Evolutionary conservation across 2,329 filamentous ascomycete genomes (phyloP).

Genomic region (Monilinia laxa): DNA sequence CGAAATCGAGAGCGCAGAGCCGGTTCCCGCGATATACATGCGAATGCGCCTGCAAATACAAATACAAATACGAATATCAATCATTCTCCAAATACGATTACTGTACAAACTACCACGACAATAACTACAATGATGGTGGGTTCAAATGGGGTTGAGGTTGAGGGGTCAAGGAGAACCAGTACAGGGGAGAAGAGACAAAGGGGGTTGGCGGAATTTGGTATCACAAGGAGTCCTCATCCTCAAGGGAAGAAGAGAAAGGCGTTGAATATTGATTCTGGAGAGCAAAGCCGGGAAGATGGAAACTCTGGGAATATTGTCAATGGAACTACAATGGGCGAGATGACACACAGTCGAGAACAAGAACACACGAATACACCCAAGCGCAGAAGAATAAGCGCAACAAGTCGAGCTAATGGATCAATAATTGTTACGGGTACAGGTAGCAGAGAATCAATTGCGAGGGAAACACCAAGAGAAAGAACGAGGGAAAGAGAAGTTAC

Average conservation of each 20-base stretch:
- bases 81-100: not conserved
- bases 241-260: not conserved
- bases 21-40: not conserved
- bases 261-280: not conserved
- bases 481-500: conserved; percentile 7
- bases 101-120: not conserved
- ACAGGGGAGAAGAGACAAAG: conserved; percentile 6
- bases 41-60: no score
- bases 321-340: not conserved
- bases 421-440: not conserved
- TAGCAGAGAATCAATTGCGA: not conserved
- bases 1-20: not conserved
- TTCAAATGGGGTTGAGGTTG: not conserved
- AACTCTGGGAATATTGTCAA: not conserved
- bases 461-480: conserved; percentile 2
- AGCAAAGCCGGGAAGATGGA: not conserved
- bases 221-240: conserved; percentile 12
- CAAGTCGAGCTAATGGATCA: conserved; percentile 1
- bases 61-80: not conserved
- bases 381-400: conserved; percentile 1
- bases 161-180: conserved; percentile 4
- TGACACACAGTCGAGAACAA: not conserved
- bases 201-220: conserved; percentile 17
- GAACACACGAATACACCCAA: conserved; percentile 6
- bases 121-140: conserved; percentile 7